phyloP scores from a whole-genome alignment of 78 protist species.

The Creolimax fragrantissima region DNA sequence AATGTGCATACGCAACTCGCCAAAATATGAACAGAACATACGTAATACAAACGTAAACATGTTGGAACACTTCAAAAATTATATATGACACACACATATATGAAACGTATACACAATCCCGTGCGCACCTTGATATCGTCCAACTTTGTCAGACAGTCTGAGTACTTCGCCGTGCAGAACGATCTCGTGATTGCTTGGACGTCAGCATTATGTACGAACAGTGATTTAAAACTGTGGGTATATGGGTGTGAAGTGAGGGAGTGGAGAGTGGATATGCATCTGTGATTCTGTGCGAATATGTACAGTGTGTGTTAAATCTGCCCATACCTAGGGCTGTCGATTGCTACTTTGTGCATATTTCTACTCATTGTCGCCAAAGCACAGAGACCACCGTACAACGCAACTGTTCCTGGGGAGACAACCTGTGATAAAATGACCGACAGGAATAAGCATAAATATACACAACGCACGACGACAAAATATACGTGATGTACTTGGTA shows the following conservation, averaged over 20 bases:
- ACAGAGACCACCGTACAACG: constrained; percentile 65
- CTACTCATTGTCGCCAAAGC: constrained; percentile 79
- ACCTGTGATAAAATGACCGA: constrained; percentile 35
- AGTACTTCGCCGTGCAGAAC: not conserved
- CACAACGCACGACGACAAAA: not conserved
- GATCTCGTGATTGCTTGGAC: not conserved
- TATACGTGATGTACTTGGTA: not conserved
- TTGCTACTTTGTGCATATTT: not conserved
- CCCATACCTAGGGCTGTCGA: not conserved
- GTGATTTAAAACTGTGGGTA: not conserved
- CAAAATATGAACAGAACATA: not conserved
- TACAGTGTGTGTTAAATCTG: no score
- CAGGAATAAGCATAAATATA: not conserved
- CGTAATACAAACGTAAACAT: not conserved
- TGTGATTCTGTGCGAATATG: no score
- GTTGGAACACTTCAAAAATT: not conserved
- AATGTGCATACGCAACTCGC: not conserved
- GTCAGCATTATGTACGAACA: not conserved
- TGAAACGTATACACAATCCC: not conserved
- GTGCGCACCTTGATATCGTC: not conserved
- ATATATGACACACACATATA: not conserved
- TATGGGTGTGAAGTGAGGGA: no score
- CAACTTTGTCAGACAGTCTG: not conserved
- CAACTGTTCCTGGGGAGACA: constrained; percentile 44
- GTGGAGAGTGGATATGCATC: no score